Evolutionary conservation across 176 grass and related monocot species (phyloP).

Genomic region (Aechmea fasciata): DNA sequence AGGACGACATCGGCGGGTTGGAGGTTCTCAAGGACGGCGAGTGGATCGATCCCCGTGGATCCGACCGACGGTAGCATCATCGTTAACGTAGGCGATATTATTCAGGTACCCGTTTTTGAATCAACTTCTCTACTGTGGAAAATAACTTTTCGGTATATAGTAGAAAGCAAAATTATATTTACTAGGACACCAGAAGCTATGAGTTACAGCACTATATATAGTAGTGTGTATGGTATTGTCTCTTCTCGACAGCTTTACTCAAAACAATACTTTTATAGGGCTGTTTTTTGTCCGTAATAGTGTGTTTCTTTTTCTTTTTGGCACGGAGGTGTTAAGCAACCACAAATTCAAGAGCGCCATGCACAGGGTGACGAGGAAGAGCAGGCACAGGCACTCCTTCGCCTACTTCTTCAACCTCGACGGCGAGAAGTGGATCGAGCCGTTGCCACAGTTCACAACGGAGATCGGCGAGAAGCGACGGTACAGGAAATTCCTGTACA

Average conservation of each 20-base stretch:
- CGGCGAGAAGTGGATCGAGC: conserved; percentile 29
- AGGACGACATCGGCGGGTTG: conserved; percentile 23
- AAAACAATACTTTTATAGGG: no score
- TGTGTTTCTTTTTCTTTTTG: not conserved
- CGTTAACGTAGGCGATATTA: conserved; percentile 27
- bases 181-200: no score
- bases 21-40: conserved; percentile 28
- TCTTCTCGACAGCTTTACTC: no score
- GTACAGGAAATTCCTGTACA: conserved; percentile 22
- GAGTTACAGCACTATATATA: no score
- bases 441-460: conserved; percentile 26
- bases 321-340: conserved; percentile 30
- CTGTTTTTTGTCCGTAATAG: not conserved
- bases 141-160: no score
- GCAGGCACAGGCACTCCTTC: conserved; percentile 18
- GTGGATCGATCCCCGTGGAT: conserved; percentile 26
- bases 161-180: not conserved
- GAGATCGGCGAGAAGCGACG: conserved; percentile 10
- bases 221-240: no score
- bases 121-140: not conserved
- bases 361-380: conserved; percentile 19
- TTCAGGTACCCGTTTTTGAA: conserved; percentile 14
- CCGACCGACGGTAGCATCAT: conserved; percentile 23
- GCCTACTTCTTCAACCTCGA: conserved; percentile 21
- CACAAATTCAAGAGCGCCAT: conserved; percentile 28